These are phyloP conservation scores for Mycosarcoma mackinlayi DNA, from an alignment of 1,284 basidiomycete genomes.

Conservation along the genomic window DNA sequence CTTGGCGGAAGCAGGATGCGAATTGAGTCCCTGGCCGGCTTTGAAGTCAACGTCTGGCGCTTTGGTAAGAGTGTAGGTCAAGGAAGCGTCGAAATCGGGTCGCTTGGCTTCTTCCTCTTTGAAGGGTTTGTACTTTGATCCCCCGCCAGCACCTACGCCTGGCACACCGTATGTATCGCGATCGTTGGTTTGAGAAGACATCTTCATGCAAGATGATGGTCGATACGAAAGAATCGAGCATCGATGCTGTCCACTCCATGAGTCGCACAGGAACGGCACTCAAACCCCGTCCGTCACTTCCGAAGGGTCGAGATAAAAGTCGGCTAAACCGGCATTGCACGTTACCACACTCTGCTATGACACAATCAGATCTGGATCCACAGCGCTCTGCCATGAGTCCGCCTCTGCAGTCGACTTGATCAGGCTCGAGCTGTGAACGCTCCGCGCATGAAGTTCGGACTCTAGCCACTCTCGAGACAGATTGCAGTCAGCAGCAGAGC, in stretches of 20 bases:
- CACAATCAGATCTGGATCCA: no score
- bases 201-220: neutral
- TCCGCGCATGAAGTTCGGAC: no score
- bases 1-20: conserved; percentile 26
- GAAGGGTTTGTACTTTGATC: conserved; percentile 47
- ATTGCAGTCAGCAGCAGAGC: no score
- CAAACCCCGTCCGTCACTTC: conserved; percentile 30
- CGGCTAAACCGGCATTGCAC: conserved; percentile 10
- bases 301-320: conserved; percentile 6
- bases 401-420: no score
- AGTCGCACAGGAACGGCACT: neutral
- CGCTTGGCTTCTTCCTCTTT: conserved; percentile 42
- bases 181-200: conserved; percentile 16
- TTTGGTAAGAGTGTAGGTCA: conserved; percentile 44
- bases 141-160: conserved; percentile 37
- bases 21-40: conserved; percentile 52
- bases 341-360: no score
- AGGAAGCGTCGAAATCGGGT: conserved; percentile 24
- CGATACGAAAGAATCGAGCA: neutral
- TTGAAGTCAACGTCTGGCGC: conserved; percentile 41
- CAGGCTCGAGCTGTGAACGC: no score
- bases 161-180: conserved; percentile 41
- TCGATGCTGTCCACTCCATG: neutral
- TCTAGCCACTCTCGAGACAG: no score
- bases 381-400: no score